Evolutionary conservation across 495 filamentous ascomycete genomes (phyloP), one percentile per base, ranked within the genome.

Genomic region (Hamigera avellanea): DNA sequence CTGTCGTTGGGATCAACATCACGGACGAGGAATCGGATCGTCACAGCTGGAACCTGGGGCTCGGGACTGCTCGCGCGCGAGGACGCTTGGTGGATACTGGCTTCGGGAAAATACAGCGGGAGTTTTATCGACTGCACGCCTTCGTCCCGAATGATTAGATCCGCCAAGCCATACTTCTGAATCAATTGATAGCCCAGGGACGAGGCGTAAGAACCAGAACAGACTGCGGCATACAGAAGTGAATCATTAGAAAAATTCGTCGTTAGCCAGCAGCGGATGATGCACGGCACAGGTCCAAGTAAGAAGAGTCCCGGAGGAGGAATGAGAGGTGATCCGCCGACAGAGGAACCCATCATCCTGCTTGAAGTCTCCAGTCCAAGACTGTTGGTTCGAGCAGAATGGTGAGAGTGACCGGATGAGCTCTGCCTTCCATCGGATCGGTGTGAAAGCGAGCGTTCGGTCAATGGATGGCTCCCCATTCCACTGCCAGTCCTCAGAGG

Each of bases 351-450:
- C 37, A 78, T 64, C 29, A 78, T 57, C 26, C 80, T 84, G 43
- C 74, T 80, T 8, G 76, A 75, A 6, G 57, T 57, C 43, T 93
- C 85, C 2, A 89, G 59, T 1, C 80, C 81, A 15, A 95, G 63
- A 53, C 86, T 95, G 57, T 84, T 93, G 13, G 81, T 81, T 6
- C 86, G 73, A 2, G 81, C 83, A 6, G 84, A 88, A 47, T 83
- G 78, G 42, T 78, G 74, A 4, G 85, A 93, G 42, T 88, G 79
- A 15, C 83, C 84, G 7, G 83, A 82, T 0, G 86, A 93, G 56
- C 91, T 96, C 56, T 88, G 83, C 35, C 89, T 69, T n/a, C 93
- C 91, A 51, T 96, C 93, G 1, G 91, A 96, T 48, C 91, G 93
- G 61, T 95, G 87, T 15, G 91, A 98, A 6, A 81, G 68, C 10